Base-by-base conservation (phyloP, 371 early-diverging fungal species). In the Rhizomucor pusillus region DNA sequence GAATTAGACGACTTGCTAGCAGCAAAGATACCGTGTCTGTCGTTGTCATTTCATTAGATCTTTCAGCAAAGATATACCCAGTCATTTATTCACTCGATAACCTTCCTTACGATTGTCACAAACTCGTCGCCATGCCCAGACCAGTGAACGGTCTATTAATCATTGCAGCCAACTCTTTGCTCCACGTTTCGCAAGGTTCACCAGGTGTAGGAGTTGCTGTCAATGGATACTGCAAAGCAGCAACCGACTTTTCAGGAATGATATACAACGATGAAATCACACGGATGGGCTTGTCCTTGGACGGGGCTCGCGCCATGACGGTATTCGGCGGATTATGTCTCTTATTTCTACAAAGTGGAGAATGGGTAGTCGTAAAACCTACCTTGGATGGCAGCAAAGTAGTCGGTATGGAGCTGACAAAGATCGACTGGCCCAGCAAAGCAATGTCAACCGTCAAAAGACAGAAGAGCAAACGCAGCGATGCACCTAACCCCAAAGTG, bases 131-230 rank as follows among this genome's bases (percentile, higher is more conserved):
- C 0, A 77, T 94, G 52, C 94, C 94, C 0, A 81, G 82, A 44
- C 94, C 96, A 3, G 78, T 93, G 3, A 92, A 94, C 33, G 99
- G 98, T 19, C 69, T 96, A 5, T 68, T 98, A 23, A 82, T 93
- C 1, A 61, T 94, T 9, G 81, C 88, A 0, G 75, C 89, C 39
- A 93, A 90, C 67, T 85, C 91, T 3, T 57, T 99, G 12, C 73
- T 94, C 22, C 90, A 96, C 64, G 78, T 95, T 1, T 90, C 90
- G 46, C 95, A 95, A 68, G 91, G 92, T 7, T 82, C 90, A 1
- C 71, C 84, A 18, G 92, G 90, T 41, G 69, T 89, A 11, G 90
- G 88, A 25, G 80, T 83, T 5, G 84, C 85, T 1, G 85, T 94
- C 14, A 95, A 94, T 60, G 82, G 73, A 4, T 86, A 80, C 50